Evolutionary conservation across 306 rosid species (phyloP), one percentile per base, ranked within the genome.

Genomic region (Medicago lupulina): DNA sequence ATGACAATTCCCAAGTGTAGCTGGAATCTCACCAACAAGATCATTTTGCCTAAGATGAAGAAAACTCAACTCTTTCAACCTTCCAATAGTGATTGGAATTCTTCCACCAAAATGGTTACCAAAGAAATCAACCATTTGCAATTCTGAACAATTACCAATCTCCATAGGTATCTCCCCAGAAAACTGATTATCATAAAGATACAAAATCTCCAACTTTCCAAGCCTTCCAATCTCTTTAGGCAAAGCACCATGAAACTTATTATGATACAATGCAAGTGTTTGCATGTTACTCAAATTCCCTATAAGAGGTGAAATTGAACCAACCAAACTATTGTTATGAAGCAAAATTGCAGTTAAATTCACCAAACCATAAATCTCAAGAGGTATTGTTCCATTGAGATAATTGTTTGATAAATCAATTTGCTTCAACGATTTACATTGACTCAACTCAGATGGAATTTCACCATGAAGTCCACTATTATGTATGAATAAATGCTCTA

Each of bases 191-290:
- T 90, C 96, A 76, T 89, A 95, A 4, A 95, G 98, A 65, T 44
- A 90, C 3, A 92, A 4, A 43, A 39, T 73, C 74, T 88, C 80
- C 59, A 95, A 78, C 47, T 88, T 80, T 70, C 82, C 88, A 68
- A 95, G 97, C 88, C 18, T 86, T 39, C 99, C 97, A 61, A 95
- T 85, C 86, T 90, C 99, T 47, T 70, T 82, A 0, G 99, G 99
- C 12, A 95, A 77, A 80, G 64, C 16, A 41, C 93, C 99, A 15
- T 73, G 68, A 70, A 95, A 84, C n/a, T 85, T 77, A 89, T 95
- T 95, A 65, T 88, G 88, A 65, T 70, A 89, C 80, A 95, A 39
- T 21, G 83, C 86, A 8, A 95, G 87, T 46, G 75, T 75, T 55
- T 78, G 61, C 65, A 92, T 53, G 46, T 82, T 77, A 46, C 81